Evolutionary conservation across 352 stramenopile species (phyloP).

Genomic region (Thraustochytrium sp.): DNA sequence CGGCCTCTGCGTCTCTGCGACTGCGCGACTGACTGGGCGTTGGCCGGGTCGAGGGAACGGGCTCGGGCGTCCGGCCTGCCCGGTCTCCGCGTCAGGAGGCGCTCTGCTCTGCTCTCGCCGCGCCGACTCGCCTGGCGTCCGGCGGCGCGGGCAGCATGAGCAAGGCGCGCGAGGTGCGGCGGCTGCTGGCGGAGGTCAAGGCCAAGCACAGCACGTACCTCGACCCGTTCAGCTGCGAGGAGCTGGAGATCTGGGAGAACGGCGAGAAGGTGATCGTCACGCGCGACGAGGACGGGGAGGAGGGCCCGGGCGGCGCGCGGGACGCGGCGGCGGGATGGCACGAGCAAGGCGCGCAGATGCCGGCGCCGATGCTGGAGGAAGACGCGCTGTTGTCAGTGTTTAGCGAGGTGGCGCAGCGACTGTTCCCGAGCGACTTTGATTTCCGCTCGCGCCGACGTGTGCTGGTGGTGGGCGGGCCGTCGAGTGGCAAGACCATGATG

Average conservation of each 20-base stretch:
- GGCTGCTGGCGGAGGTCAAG: neutral
- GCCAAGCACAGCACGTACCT: neutral
- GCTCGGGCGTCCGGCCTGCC: too few relatives aligned
- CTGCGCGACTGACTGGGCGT: too few relatives aligned
- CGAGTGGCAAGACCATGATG: slow-evolving; percentile 17
- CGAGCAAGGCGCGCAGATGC: neutral
- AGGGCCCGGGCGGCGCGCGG: neutral
- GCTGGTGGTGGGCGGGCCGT: neutral
- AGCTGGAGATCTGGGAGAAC: neutral
- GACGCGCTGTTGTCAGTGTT: slow-evolving; percentile 6
- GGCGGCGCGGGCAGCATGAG: too few relatives aligned
- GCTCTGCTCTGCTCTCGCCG: too few relatives aligned
- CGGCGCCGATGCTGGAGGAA: neutral
- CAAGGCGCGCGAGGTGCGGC: neutral
- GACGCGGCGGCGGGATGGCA: neutral
- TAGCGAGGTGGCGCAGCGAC: neutral
- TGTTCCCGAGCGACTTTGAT: slow-evolving; percentile 23
- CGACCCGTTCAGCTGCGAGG: slow-evolving; percentile 19
- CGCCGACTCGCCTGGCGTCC: too few relatives aligned
- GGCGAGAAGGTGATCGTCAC: slow-evolving; percentile 10
- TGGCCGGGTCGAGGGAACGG: too few relatives aligned
- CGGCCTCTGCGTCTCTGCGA: too few relatives aligned
- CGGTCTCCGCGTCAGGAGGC: too few relatives aligned
- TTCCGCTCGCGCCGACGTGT: neutral
- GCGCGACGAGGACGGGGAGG: neutral